Conservation (phyloP, 2,329 filamentous ascomycete genomes). For the Aspergillus vadensis region DNA sequence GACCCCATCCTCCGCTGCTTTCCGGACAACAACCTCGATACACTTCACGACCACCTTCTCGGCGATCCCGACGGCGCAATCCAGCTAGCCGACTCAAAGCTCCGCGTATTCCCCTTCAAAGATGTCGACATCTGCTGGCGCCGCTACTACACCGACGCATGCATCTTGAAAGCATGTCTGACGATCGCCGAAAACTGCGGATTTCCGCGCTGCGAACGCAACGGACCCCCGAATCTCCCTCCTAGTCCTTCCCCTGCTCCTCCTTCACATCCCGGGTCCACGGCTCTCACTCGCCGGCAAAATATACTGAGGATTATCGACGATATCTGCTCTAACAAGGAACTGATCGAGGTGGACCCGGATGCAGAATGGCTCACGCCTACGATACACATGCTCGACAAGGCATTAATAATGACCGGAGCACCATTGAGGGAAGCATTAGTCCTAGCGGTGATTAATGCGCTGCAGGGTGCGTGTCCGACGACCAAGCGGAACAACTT, state of each 20-base stretch:
- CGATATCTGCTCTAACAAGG: conserved; percentile 13
- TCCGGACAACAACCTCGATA: conserved; percentile 18
- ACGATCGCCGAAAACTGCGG: conserved; percentile 30
- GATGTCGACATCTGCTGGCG: conserved; percentile 60
- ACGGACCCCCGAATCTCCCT: too few relatives aligned
- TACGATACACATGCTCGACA: conserved; percentile 70
- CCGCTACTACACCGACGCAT: conserved; percentile 60
- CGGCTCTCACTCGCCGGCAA: conserved; percentile 13
- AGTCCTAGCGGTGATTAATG: conserved; percentile 41
- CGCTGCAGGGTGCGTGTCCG: conserved; percentile 30
- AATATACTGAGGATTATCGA: conserved; percentile 12
- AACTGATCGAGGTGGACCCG: conserved; percentile 16
- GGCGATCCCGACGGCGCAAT: conserved; percentile 46
- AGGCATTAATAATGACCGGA: conserved; percentile 73
- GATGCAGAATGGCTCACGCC: conserved; percentile 53
- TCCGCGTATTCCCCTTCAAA: conserved; percentile 60
- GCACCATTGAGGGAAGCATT: conserved; percentile 57
- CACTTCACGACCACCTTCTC: conserved; percentile 29
- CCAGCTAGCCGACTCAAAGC: conserved; percentile 53
- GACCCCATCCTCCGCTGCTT: conserved; percentile 43
- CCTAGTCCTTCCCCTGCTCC: too few relatives aligned
- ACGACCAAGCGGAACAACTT: too few relatives aligned
- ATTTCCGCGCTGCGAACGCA: conserved; percentile 9
- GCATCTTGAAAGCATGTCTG: conserved; percentile 49
- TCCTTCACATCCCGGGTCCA: too few relatives aligned